These are phyloP conservation scores for Cutaneotrichosporon cavernicola DNA, from an alignment of 1,284 basidiomycete species.

Conservation along the genomic window DNA sequence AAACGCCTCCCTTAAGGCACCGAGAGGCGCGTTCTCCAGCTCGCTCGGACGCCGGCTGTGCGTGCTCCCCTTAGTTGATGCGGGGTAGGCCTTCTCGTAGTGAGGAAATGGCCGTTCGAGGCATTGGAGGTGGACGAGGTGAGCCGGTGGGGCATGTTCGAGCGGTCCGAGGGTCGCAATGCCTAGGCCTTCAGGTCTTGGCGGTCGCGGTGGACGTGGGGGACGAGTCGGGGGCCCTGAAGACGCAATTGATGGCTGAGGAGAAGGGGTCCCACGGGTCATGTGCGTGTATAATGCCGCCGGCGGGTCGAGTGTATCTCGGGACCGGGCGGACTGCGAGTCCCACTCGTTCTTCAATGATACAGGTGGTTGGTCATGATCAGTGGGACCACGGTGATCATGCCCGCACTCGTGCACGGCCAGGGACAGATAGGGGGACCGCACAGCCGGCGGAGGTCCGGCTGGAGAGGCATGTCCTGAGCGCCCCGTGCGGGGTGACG, in stretches of 20 bases:
- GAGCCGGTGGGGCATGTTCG: neutral
- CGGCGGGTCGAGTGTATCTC: neutral
- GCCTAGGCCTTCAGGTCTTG: conserved; percentile 1
- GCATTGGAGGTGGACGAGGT: neutral
- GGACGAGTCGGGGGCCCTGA: neutral
- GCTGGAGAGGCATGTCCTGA: neutral
- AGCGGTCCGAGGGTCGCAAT: neutral
- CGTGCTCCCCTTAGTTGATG: neutral
- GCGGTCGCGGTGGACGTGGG: neutral
- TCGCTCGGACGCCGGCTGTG: neutral
- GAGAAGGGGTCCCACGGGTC: neutral
- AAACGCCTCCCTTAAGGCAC: neutral
- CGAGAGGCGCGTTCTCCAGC: neutral
- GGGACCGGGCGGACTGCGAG: neutral
- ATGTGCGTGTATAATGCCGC: neutral
- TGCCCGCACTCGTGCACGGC: neutral
- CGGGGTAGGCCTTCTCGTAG: neutral
- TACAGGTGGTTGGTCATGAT: neutral
- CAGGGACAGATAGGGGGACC: too few relatives aligned
- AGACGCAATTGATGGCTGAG: neutral
- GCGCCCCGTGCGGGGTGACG: neutral
- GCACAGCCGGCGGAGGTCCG: too few relatives aligned
- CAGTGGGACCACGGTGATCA: neutral
- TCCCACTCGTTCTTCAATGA: neutral
- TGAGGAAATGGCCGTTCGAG: neutral